Percentiles rank a stretch among this genome's conserved stretches.
These are phyloP conservation scores for Globisporangium solare DNA, from an alignment of 352 stramenopile species.

Conservation along the genomic window DNA sequence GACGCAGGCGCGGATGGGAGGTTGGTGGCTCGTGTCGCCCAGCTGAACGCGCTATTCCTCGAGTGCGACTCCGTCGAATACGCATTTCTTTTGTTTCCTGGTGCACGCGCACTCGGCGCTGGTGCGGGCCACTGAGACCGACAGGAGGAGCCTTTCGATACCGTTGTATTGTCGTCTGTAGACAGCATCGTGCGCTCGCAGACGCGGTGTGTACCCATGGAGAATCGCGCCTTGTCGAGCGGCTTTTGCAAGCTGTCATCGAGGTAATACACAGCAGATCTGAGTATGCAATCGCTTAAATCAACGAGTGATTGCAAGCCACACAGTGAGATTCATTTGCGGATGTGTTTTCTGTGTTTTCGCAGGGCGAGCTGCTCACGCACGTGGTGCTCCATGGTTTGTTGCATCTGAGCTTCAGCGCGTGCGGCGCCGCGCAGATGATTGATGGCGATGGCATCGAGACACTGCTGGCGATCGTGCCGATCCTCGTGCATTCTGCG, in stretches of 20 bases:
- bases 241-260: neutral
- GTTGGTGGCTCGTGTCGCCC: constrained; percentile 2
- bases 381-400: constrained; percentile 14
- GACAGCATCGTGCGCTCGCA: constrained; percentile 9
- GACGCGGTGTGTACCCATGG: constrained; percentile 1
- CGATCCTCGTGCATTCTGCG: constrained; percentile 3
- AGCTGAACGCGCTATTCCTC: constrained; percentile 14
- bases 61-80: constrained; percentile 13
- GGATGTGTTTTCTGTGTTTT: neutral
- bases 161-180: neutral
- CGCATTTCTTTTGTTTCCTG: neutral
- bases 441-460: constrained; percentile 6
- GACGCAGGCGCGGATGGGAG: neutral
- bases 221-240: neutral
- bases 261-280: neutral
- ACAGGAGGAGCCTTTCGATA: neutral
- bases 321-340: neutral
- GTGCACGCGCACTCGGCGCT: neutral
- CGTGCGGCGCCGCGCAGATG: constrained; percentile 3
- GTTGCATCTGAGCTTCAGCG: constrained; percentile 17
- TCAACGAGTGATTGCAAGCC: neutral
- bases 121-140: too few relatives aligned
- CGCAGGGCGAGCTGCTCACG: constrained; percentile 16
- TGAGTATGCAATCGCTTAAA: neutral
- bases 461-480: constrained; percentile 14